These are phyloP conservation scores for Massospora cicadina DNA, from an alignment of 371 early-diverging fungal species.

Conservation along the genomic window DNA sequence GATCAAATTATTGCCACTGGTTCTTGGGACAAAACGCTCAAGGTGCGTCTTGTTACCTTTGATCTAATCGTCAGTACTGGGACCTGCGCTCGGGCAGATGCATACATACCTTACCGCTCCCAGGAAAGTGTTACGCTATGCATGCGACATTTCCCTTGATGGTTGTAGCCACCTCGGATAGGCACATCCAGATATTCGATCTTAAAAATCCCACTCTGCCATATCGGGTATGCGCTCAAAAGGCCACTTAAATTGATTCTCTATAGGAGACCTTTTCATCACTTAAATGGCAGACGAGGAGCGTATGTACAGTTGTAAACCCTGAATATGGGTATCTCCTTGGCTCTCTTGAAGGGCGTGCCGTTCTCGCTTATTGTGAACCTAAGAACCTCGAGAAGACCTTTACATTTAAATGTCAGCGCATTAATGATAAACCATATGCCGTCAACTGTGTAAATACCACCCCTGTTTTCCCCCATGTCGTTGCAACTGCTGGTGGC, in stretches of 20 bases:
- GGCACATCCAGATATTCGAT: conserved; percentile 49
- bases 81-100: conserved; percentile 49
- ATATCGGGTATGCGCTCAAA: conserved; percentile 24
- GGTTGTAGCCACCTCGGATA: conserved; percentile 64
- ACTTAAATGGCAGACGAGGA: conserved; percentile 24
- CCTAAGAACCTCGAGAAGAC: conserved; percentile 21
- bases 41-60: conserved; percentile 17
- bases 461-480: conserved; percentile 79
- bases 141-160: conserved; percentile 52
- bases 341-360: conserved; percentile 87
- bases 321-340: conserved; percentile 67
- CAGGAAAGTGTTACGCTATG: conserved; percentile 69
- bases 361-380: conserved; percentile 78
- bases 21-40: conserved; percentile 86
- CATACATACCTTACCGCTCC: conserved; percentile 37
- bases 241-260: neutral
- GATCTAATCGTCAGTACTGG: conserved; percentile 39
- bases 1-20: conserved; percentile 54
- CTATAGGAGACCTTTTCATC: conserved; percentile 32
- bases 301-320: conserved; percentile 38
- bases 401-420: conserved; percentile 92
- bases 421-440: conserved; percentile 54
- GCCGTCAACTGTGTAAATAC: conserved; percentile 68
- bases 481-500: conserved; percentile 76
- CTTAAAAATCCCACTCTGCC: conserved; percentile 50